These are phyloP conservation scores for Ceratocystiopsis sp. DNA, from an alignment of 2,329 filamentous ascomycete genomes.

Conservation along the genomic window DNA sequence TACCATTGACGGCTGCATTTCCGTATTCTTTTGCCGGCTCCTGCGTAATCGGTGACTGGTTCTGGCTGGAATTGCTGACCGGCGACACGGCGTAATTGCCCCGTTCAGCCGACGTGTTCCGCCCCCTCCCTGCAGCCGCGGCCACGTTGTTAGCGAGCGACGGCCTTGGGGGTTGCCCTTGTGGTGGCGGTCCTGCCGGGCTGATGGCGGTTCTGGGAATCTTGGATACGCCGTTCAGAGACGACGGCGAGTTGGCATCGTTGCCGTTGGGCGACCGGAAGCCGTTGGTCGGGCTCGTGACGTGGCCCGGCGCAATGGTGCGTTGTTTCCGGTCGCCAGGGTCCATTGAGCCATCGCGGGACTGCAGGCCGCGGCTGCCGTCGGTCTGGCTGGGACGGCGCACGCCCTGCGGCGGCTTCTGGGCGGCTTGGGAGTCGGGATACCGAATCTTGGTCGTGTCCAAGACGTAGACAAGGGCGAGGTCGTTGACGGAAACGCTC, in stretches of 20 bases:
- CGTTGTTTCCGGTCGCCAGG: slow-evolving; percentile 33
- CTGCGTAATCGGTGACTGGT: slow-evolving; percentile 26
- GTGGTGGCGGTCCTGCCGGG: slow-evolving; percentile 34
- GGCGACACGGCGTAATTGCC: slow-evolving; percentile 21
- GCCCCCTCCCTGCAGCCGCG: slow-evolving; percentile 19
- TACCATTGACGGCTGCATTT: slow-evolving; percentile 38
- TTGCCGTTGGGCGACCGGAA: slow-evolving; percentile 21
- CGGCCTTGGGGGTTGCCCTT: slow-evolving; percentile 36
- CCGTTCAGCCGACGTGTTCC: slow-evolving; percentile 33
- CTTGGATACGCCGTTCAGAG: slow-evolving; percentile 17
- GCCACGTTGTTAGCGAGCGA: slow-evolving; percentile 9
- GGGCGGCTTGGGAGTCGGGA: slow-evolving; percentile 45
- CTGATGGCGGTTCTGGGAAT: slow-evolving; percentile 21
- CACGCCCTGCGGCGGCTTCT: slow-evolving; percentile 9
- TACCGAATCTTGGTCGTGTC: slow-evolving; percentile 96
- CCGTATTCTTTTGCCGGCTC: slow-evolving; percentile 28
- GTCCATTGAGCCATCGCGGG: slow-evolving; percentile 35
- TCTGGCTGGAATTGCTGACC: slow-evolving; percentile 13
- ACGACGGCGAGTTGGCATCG: slow-evolving; percentile 20
- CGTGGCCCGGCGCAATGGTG: slow-evolving; percentile 20
- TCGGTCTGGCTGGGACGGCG: slow-evolving; percentile 18
- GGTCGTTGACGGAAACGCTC: slow-evolving; percentile 60
- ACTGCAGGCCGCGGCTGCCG: slow-evolving; percentile 20
- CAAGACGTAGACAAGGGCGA: slow-evolving; percentile 78
- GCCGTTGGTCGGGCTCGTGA: slow-evolving; percentile 24